phyloP scores from a whole-genome alignment of 805 yeast species.

The Candida stauntonica region DNA sequence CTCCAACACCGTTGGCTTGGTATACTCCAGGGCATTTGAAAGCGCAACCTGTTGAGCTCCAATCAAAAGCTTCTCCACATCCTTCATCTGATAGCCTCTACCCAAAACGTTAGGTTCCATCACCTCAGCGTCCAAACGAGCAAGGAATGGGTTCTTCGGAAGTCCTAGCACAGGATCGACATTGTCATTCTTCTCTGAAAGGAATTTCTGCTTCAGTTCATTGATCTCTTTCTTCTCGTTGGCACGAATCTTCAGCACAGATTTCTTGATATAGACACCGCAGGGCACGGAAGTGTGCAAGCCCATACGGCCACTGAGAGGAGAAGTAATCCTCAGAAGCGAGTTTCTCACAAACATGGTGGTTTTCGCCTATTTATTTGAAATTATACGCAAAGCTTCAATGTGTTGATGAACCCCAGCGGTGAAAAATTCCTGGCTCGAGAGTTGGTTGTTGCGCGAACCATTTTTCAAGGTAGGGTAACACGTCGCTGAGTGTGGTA shows the following conservation, averaged over 20 bases:
- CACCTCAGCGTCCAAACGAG: conserved; percentile 60
- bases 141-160: conserved; percentile 58
- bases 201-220: conserved; percentile 25
- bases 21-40: conserved; percentile 31
- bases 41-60: conserved; percentile 64
- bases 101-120: conserved; percentile 63
- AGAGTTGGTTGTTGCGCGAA: conserved; percentile 3
- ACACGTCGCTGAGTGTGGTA: too few relatives aligned
- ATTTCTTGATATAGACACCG: conserved; percentile 16
- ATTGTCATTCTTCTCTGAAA: conserved; percentile 22
- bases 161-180: conserved; percentile 83
- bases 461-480: not conserved
- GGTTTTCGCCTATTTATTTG: not conserved
- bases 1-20: conserved; percentile 26
- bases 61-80: conserved; percentile 69
- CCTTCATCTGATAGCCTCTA: conserved; percentile 52
- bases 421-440: conserved; percentile 6
- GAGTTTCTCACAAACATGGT: conserved; percentile 10
- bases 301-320: conserved; percentile 1
- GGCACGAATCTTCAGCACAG: conserved; percentile 24
- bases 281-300: conserved; percentile 6
- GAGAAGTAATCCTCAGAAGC: conserved; percentile 12
- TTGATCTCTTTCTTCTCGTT: conserved; percentile 25
- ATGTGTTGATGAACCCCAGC: not conserved
- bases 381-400: not conserved